phyloP scores from a whole-genome alignment of 345 rosid genomes.

The Aquilaria malaccensis region DNA sequence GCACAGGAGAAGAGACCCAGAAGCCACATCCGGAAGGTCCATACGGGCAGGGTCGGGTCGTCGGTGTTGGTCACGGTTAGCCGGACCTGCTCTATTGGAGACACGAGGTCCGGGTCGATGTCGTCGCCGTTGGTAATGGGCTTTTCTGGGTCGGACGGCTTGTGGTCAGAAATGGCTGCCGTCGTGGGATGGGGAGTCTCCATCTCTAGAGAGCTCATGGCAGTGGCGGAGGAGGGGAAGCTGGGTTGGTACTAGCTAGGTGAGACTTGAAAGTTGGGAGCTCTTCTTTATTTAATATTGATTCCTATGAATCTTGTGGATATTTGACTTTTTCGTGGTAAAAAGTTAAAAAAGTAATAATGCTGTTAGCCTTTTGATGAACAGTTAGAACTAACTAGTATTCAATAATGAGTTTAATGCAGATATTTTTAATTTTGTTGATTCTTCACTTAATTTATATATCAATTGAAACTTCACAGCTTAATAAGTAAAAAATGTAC shows the following conservation, averaged over 20 bases:
- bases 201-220: constrained; percentile 28
- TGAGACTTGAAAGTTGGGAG: background rate
- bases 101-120: constrained; percentile 40
- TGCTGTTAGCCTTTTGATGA: too few relatives aligned
- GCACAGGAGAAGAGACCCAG: constrained; percentile 60
- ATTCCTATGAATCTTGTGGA: too few relatives aligned
- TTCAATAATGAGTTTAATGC: too few relatives aligned
- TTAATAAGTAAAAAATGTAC: too few relatives aligned
- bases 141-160: constrained; percentile 18
- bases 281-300: background rate
- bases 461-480: too few relatives aligned
- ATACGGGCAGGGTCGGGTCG: constrained; percentile 68
- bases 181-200: constrained; percentile 19
- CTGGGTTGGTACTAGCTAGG: background rate
- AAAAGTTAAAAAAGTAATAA: too few relatives aligned
- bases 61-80: constrained; percentile 71
- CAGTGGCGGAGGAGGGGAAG: background rate
- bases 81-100: constrained; percentile 76
- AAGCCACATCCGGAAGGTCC: constrained; percentile 93
- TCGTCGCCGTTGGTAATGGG: background rate
- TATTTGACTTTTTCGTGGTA: too few relatives aligned
- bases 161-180: background rate
- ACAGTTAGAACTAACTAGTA: too few relatives aligned
- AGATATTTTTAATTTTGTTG: too few relatives aligned
- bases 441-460: too few relatives aligned